Evolutionary conservation across 352 stramenopile genomes (phyloP).

Genomic region (Thalassiosira sp.): DNA sequence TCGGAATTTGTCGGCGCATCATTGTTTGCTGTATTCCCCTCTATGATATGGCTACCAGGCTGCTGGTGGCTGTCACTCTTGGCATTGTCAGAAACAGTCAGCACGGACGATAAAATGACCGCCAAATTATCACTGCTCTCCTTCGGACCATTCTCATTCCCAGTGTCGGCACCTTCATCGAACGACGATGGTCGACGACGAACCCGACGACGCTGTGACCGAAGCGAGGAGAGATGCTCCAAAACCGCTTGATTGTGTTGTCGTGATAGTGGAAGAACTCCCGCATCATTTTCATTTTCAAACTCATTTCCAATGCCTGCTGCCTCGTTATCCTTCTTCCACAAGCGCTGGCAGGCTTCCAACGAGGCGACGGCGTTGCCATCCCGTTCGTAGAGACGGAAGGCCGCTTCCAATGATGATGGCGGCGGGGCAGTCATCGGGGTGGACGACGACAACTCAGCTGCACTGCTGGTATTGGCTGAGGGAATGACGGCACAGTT

Average conservation of each 20-base stretch:
- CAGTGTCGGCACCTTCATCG: background rate
- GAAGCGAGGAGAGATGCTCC: slow-evolving; percentile 10
- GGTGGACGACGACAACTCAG: background rate
- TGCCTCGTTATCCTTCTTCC: background rate
- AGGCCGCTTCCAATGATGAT: background rate
- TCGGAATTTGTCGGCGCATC: background rate
- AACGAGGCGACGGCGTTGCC: slow-evolving; percentile 5
- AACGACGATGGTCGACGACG: slow-evolving; percentile 13
- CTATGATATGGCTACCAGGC: no score
- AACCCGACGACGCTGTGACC: background rate
- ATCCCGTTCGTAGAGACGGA: slow-evolving; percentile 3
- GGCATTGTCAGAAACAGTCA: background rate
- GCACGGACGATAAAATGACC: background rate
- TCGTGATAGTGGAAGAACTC: slow-evolving; percentile 12
- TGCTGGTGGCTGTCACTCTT: background rate
- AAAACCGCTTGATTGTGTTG: slow-evolving; percentile 32
- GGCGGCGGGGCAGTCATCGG: background rate
- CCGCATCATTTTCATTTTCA: background rate
- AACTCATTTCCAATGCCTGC: background rate
- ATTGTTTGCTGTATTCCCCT: background rate
- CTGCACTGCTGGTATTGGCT: background rate
- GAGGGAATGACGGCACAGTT: background rate
- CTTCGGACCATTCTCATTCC: background rate
- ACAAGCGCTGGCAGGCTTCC: slow-evolving; percentile 1
- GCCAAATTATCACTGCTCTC: background rate